phyloP scores from a whole-genome alignment of 495 filamentous ascomycete species.

The Penicillium parvum region DNA sequence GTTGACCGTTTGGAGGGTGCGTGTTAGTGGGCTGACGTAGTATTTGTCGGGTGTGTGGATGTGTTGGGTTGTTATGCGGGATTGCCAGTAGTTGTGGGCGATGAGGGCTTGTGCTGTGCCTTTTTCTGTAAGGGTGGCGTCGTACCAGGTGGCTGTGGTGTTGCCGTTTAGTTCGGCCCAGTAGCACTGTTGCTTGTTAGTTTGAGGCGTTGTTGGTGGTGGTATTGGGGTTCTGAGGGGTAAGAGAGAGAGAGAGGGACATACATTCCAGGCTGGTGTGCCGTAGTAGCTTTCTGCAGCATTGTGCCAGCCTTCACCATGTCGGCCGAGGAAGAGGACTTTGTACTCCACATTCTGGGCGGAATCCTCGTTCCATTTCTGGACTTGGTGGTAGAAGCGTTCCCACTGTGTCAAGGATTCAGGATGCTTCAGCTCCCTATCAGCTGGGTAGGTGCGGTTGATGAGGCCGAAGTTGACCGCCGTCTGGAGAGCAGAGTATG shows the following conservation, averaged over 20 bases:
- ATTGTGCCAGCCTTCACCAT: slow-evolving; percentile 70
- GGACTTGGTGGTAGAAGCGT: slow-evolving; percentile 56
- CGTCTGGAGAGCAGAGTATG: slow-evolving; percentile 36
- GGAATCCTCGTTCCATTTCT: slow-evolving; percentile 48
- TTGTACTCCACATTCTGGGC: slow-evolving; percentile 54
- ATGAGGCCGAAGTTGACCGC: slow-evolving; percentile 64
- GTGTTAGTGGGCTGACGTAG: slow-evolving; percentile 65
- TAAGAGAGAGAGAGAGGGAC: slow-evolving; percentile 13
- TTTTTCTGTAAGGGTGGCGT: slow-evolving; percentile 59
- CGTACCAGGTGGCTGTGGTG: slow-evolving; percentile 59
- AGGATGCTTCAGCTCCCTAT: slow-evolving; percentile 31
- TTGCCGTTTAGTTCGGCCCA: slow-evolving; percentile 70
- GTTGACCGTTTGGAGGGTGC: slow-evolving; percentile 62
- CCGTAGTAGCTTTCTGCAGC: slow-evolving; percentile 62
- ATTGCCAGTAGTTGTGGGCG: slow-evolving; percentile 61
- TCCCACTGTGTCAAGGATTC: slow-evolving; percentile 59
- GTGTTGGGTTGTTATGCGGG: slow-evolving; percentile 43
- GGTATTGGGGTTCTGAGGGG: background rate
- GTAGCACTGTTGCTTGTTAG: slow-evolving; percentile 51
- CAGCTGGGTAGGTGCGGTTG: slow-evolving; percentile 51
- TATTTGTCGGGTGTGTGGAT: slow-evolving; percentile 62
- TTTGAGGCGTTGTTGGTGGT: background rate
- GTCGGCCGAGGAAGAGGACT: slow-evolving; percentile 64
- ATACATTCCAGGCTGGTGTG: slow-evolving; percentile 62
- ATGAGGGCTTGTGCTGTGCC: slow-evolving; percentile 59